A percentile compares a stretch with the other conserved stretches of the same genome.
Conservation (phyloP, 2,329 filamentous ascomycete species). For the Paecilomyces niveus region DNA sequence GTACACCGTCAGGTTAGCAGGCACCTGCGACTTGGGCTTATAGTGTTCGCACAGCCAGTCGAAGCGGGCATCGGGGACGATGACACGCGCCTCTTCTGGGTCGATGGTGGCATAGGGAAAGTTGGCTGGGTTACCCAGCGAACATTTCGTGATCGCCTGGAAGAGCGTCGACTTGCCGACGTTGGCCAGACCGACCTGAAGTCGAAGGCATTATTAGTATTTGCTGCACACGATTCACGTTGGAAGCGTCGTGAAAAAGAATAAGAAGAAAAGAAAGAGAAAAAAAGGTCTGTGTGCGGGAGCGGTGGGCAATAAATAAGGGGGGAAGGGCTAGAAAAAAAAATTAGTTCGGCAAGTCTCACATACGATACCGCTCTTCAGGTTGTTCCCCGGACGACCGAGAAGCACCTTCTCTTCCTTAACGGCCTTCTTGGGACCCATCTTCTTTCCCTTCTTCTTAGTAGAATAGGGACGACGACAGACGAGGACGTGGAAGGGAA, state of each 20-base stretch:
- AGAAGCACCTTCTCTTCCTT: constrained; percentile 94
- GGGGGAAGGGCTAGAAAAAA: constrained; percentile 8
- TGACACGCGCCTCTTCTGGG: constrained; percentile 93
- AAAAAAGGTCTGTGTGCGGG: constrained; percentile 8
- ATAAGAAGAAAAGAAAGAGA: constrained; percentile 6
- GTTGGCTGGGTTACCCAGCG: constrained; percentile 96
- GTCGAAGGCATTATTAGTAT: constrained; percentile 11
- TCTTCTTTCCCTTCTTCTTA: constrained; percentile 60
- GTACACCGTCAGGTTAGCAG: constrained; percentile 95
- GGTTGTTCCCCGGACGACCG: constrained; percentile 91
- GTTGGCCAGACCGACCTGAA: constrained; percentile 92
- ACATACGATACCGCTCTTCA: constrained; percentile 98
- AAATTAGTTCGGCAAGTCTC: constrained; percentile 36
- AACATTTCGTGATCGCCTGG: constrained; percentile 98
- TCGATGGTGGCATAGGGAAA: constrained; percentile 99
- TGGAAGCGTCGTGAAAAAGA: background rate
- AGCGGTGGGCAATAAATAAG: background rate
- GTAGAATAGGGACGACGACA: constrained; percentile 46
- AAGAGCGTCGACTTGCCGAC: constrained; percentile 99
- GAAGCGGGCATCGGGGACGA: constrained; percentile 92
- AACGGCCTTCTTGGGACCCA: constrained; percentile 91
- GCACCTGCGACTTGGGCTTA: constrained; percentile 95
- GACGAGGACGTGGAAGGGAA: constrained; percentile 9
- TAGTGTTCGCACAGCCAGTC: constrained; percentile 96
- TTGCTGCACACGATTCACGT: background rate